A percentile compares a stretch with the other conserved stretches of the same genome.
These are phyloP conservation scores for Kodamaea sp. DNA, from an alignment of 1,139 yeast genomes.

Conservation along the genomic window DNA sequence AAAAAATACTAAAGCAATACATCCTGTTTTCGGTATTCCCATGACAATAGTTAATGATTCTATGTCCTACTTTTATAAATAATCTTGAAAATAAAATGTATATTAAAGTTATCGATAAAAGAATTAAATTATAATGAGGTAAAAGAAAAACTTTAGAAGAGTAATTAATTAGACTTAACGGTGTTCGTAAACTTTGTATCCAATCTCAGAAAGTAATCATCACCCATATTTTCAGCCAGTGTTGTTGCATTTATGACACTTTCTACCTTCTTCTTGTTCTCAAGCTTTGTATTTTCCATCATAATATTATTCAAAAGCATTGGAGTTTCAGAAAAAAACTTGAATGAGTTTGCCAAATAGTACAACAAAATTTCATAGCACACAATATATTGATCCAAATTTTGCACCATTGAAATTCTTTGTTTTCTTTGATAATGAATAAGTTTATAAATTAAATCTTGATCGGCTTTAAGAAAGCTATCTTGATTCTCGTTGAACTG, in stretches of 20 bases:
- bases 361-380: slow-evolving; percentile 40
- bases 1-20: slow-evolving; percentile 33
- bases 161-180: slow-evolving; percentile 12
- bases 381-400: slow-evolving; percentile 41
- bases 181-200: slow-evolving; percentile 4
- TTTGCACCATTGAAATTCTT: slow-evolving; percentile 46
- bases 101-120: not conserved
- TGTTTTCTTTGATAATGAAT: slow-evolving; percentile 42
- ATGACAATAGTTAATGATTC: slow-evolving; percentile 21
- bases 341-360: slow-evolving; percentile 19
- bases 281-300: slow-evolving; percentile 2
- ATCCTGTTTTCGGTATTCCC: slow-evolving; percentile 70
- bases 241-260: slow-evolving; percentile 1
- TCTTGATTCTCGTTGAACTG: slow-evolving; percentile 7
- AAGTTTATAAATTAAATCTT: slow-evolving; percentile 29
- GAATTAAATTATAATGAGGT: not conserved
- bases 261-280: not conserved
- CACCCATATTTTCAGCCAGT: slow-evolving; percentile 2
- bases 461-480: slow-evolving; percentile 8
- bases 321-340: slow-evolving; percentile 5
- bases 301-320: slow-evolving; percentile 5
- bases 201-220: slow-evolving; percentile 14
- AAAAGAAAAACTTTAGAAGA: not conserved
- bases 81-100: not conserved
- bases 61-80: slow-evolving; percentile 12